Conservation (phyloP, 768 basidiomycete species). For the Myochromella boudieri region DNA sequence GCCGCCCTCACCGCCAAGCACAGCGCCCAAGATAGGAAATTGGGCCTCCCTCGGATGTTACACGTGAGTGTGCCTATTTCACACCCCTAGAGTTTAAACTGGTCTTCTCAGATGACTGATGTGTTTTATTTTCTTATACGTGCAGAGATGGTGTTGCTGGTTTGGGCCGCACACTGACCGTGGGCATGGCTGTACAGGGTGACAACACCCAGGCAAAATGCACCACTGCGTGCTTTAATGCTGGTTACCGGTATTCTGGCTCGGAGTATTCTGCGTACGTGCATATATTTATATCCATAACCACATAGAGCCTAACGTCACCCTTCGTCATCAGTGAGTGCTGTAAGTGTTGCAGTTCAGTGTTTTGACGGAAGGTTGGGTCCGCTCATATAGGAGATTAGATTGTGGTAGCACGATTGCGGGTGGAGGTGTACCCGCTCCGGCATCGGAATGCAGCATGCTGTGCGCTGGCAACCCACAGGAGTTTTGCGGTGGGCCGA, state of each 20-base stretch:
- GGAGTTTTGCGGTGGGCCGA: slow-evolving; percentile 75
- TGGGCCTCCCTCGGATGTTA: slow-evolving; percentile 79
- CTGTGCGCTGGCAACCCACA: slow-evolving; percentile 58
- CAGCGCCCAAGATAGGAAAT: slow-evolving; percentile 52
- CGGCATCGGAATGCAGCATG: slow-evolving; percentile 64
- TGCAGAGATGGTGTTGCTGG: slow-evolving; percentile 45
- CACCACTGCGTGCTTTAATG: slow-evolving; percentile 58
- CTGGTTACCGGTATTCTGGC: slow-evolving; percentile 40
- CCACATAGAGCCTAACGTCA: slow-evolving; percentile 12
- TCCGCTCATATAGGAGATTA: slow-evolving; percentile 21
- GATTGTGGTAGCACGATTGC: slow-evolving; percentile 50
- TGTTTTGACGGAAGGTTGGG: neutral
- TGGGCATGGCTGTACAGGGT: slow-evolving; percentile 34
- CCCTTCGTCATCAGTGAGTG: slow-evolving; percentile 48
- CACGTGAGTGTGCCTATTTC: slow-evolving; percentile 40
- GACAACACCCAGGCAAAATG: slow-evolving; percentile 55
- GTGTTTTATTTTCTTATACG: slow-evolving; percentile 28
- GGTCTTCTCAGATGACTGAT: slow-evolving; percentile 35
- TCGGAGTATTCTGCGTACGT: slow-evolving; percentile 39
- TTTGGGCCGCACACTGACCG: slow-evolving; percentile 39
- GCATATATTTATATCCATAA: slow-evolving; percentile 16
- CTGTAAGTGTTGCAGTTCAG: slow-evolving; percentile 39
- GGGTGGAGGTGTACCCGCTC: slow-evolving; percentile 46
- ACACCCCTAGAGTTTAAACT: slow-evolving; percentile 12
- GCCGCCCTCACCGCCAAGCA: slow-evolving; percentile 56